Percentiles rank a stretch among this genome's conserved stretches.
These are phyloP conservation scores for Trametes sp. DNA, from an alignment of 1,284 basidiomycete species.

Conservation along the genomic window DNA sequence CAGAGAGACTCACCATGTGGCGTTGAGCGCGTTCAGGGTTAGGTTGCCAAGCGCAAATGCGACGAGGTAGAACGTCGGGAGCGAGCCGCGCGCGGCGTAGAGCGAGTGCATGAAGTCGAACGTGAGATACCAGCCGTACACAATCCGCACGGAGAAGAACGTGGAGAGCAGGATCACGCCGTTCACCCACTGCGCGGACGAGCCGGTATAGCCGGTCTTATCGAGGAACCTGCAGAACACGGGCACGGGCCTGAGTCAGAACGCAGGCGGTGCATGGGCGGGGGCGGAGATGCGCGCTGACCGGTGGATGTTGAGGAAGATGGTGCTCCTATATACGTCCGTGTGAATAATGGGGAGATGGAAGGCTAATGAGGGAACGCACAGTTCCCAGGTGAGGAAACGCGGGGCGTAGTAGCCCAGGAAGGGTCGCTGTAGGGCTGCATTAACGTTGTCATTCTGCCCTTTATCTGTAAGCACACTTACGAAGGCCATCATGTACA, in stretches of 20 bases:
- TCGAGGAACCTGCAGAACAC: slow-evolving; percentile 66
- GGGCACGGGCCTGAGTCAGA: neutral
- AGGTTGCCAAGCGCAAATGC: slow-evolving; percentile 65
- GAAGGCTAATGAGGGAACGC: slow-evolving; percentile 35
- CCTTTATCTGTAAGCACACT: slow-evolving; percentile 38
- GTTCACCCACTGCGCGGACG: slow-evolving; percentile 68
- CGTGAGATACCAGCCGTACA: slow-evolving; percentile 74
- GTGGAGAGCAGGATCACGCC: slow-evolving; percentile 65
- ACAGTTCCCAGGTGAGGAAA: slow-evolving; percentile 81
- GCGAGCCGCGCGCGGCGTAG: slow-evolving; percentile 52
- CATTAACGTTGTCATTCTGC: neutral
- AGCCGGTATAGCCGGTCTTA: slow-evolving; percentile 75
- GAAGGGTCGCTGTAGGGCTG: slow-evolving; percentile 65
- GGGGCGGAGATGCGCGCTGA: slow-evolving; percentile 36
- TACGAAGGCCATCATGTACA: slow-evolving; percentile 70
- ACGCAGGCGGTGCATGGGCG: neutral
- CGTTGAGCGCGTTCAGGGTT: slow-evolving; percentile 69
- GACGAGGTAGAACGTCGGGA: slow-evolving; percentile 56
- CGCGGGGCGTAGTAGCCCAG: slow-evolving; percentile 74
- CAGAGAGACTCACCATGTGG: slow-evolving; percentile 63
- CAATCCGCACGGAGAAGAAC: slow-evolving; percentile 69
- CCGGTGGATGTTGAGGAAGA: slow-evolving; percentile 83
- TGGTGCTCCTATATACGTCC: slow-evolving; percentile 62
- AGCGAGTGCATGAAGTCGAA: slow-evolving; percentile 67
- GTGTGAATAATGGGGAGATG: neutral